Evolutionary conservation across 306 rosid species (phyloP), one percentile per base, ranked within the genome.

Genomic region (Vicia villosa): DNA sequence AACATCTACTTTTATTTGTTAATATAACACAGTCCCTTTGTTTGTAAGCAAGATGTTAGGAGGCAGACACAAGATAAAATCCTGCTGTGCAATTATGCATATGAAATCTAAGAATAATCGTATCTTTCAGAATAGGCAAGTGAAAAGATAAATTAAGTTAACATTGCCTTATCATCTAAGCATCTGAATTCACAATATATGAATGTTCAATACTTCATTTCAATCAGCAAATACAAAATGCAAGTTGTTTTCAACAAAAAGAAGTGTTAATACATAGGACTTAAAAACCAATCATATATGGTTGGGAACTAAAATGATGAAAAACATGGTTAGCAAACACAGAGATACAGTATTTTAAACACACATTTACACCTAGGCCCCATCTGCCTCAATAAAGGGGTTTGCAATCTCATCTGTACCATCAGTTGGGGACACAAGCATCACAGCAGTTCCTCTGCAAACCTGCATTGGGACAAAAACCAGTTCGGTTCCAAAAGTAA

Each of bases 371-470:
- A 69, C 17, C 76, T 82, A 91, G 51, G 88, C 87, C 64, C 97
- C 98, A 62, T 90, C 97, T 19, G 94, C 92, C 83, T 90, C 96
- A 74, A 89, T 22, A 69, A 94, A 94, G 51, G 98, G 98, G 88
- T 94, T 94, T 16, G 96, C 92, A 60, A 94, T 94, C 89, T 90
- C 98, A 73, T 94, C 97, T 22, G 98, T 94, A 20, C 98, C 98
- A 47, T 94, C 98, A 40, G 96, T 88, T 65, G 98, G 98, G 22
- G 98, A 94, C 74, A 94, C 98, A 11, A 94, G 97, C 98, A 94
- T 94, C 34, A 94, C 98, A 51, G 98, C 98, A 63, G 98, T 94
- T 82, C 98, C 98, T 80, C 98, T 87, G 59, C 98, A 94, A 58
- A 90, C 97, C 98, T 94, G 88, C 80, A 80, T 36, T 24, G 60